A percentile compares a stretch with the other conserved stretches of the same genome.
These are phyloP conservation scores for Phytopythium sindhum DNA, from an alignment of 352 stramenopile genomes.

Conservation along the genomic window DNA sequence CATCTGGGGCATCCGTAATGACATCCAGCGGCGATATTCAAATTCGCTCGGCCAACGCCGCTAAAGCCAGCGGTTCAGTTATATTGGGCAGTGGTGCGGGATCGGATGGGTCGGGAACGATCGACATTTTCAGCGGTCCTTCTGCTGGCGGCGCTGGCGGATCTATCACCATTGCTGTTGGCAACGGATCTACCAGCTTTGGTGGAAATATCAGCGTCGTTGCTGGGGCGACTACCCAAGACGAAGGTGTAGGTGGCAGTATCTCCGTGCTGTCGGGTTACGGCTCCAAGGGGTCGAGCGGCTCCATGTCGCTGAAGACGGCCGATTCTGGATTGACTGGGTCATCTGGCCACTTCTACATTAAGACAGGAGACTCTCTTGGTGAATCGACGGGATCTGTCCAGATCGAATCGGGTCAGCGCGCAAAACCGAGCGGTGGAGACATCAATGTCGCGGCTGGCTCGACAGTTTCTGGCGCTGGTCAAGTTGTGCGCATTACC, in stretches of 20 bases:
- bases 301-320: conserved; percentile 36
- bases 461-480: conserved; percentile 27
- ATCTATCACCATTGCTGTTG: conserved; percentile 42
- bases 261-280: conserved; percentile 40
- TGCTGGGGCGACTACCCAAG: conserved; percentile 31
- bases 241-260: conserved; percentile 30
- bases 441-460: conserved; percentile 40
- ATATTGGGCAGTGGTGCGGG: conserved; percentile 31
- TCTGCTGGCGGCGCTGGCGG: conserved; percentile 32
- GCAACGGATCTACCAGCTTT: conserved; percentile 21
- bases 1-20: conserved; percentile 29
- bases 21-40: conserved; percentile 44
- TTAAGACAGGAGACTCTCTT: conserved; percentile 39
- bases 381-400: conserved; percentile 37
- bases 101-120: conserved; percentile 35
- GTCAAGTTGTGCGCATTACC: conserved; percentile 31
- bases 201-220: conserved; percentile 45
- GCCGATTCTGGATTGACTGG: conserved; percentile 32
- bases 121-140: conserved; percentile 42
- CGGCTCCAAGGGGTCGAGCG: conserved; percentile 36
- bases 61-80: conserved; percentile 28
- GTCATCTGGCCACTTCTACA: conserved; percentile 29
- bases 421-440: conserved; percentile 25
- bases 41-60: conserved; percentile 30
- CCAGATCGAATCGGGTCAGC: conserved; percentile 41